These are phyloP conservation scores for Acanthamoeba healyi DNA, from an alignment of 208 protist genomes.

Conservation along the genomic window DNA sequence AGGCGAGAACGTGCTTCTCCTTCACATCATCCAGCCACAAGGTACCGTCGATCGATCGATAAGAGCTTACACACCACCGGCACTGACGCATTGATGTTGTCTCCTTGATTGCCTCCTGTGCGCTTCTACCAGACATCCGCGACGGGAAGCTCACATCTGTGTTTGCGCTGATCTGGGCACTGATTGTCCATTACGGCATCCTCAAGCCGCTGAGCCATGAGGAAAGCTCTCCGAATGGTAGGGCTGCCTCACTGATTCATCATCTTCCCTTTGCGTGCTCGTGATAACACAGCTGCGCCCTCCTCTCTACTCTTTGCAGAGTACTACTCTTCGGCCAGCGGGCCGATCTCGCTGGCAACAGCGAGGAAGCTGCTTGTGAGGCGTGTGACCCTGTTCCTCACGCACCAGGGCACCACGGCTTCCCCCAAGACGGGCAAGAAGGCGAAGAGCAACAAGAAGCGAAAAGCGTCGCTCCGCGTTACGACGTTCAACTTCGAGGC, in stretches of 20 bases:
- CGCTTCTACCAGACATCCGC: background rate
- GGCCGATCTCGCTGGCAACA: background rate
- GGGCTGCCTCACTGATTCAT: background rate
- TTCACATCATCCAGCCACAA: background rate
- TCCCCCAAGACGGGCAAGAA: background rate
- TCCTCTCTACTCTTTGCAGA: too few species aligned
- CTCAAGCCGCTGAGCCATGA: background rate
- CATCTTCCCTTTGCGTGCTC: too few species aligned
- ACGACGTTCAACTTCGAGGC: background rate
- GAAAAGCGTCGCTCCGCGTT: background rate
- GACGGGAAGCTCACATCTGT: background rate
- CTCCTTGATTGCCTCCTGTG: background rate
- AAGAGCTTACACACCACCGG: background rate
- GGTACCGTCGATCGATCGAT: background rate
- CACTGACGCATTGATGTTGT: background rate
- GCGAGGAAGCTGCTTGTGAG: background rate
- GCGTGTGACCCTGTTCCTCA: background rate
- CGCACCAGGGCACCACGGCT: background rate
- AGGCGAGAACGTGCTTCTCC: background rate
- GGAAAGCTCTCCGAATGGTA: background rate
- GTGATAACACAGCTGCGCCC: too few species aligned
- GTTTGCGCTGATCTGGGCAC: slow-evolving; percentile 18
- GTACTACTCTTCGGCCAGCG: background rate
- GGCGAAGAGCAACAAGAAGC: background rate
- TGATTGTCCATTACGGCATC: slow-evolving; percentile 32